A percentile compares a stretch with the other conserved stretches of the same genome.
These are phyloP conservation scores for Xerocomellus chrysenteron DNA, from an alignment of 768 basidiomycete species.

Conservation along the genomic window DNA sequence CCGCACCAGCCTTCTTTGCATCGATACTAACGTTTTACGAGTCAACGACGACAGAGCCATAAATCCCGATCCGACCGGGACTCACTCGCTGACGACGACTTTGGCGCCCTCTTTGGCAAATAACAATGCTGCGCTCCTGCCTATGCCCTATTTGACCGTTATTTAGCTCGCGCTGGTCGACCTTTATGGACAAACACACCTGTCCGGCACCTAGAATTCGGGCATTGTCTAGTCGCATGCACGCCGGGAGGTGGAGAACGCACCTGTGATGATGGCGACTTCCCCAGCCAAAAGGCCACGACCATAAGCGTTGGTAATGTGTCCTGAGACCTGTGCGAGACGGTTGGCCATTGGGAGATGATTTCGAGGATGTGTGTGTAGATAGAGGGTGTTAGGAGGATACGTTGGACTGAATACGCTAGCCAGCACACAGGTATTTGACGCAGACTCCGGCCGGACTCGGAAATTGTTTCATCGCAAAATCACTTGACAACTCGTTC, in stretches of 20 bases:
- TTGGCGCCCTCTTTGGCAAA: slow-evolving; percentile 87
- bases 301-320: slow-evolving; percentile 51
- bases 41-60: slow-evolving; percentile 1
- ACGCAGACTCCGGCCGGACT: too few relatives aligned
- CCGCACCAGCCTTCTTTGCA: slow-evolving; percentile 59
- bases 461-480: not conserved
- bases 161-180: not conserved
- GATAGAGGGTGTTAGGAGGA: not conserved
- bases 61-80: not conserved
- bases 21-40: slow-evolving; percentile 56
- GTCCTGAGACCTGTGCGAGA: slow-evolving; percentile 69
- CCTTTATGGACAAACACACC: slow-evolving; percentile 38
- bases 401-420: not conserved
- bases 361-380: not conserved
- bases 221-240: not conserved
- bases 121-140: slow-evolving; percentile 67
- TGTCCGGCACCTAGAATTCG: slow-evolving; percentile 65
- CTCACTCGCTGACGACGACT: slow-evolving; percentile 80
- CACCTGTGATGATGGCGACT: slow-evolving; percentile 85
- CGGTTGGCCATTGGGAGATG: slow-evolving; percentile 46
- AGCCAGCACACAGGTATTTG: not conserved
- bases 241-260: slow-evolving; percentile 18
- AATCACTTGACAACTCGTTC: not conserved
- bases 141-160: slow-evolving; percentile 60
- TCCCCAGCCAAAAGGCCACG: slow-evolving; percentile 70